phyloP scores from a whole-genome alignment of 2,329 filamentous ascomycete genomes.

The Colletotrichum tabaci region DNA sequence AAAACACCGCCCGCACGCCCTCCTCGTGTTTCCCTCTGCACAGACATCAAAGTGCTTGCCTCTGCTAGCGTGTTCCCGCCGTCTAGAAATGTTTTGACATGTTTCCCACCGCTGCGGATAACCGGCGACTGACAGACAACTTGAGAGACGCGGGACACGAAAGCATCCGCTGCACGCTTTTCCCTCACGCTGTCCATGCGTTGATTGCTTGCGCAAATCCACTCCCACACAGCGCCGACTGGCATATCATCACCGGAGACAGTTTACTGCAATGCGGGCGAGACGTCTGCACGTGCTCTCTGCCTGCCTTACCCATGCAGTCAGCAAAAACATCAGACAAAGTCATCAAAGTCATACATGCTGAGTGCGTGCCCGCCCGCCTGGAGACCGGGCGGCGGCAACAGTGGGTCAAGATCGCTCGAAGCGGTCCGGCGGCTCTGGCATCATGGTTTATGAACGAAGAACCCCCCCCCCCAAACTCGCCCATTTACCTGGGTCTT shows the following conservation, averaged over 20 bases:
- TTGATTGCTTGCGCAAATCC: background rate
- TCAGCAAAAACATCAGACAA: background rate
- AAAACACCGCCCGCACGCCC: background rate
- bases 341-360: background rate
- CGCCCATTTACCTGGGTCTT: too few relatives aligned
- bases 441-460: too few relatives aligned
- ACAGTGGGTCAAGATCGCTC: too few relatives aligned
- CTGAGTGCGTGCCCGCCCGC: too few relatives aligned
- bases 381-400: background rate
- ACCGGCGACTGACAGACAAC: background rate
- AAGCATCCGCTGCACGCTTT: background rate
- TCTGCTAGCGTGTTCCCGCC: background rate
- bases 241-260: background rate
- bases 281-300: conserved; percentile 8
- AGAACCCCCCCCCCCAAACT: too few relatives aligned
- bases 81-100: background rate
- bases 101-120: background rate
- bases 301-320: conserved; percentile 4
- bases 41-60: conserved; percentile 10
- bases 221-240: background rate
- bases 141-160: background rate
- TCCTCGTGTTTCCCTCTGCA: background rate
- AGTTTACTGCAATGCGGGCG: conserved; percentile 4
- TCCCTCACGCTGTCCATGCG: too few relatives aligned
- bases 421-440: too few relatives aligned